These are phyloP conservation scores for Aspergillus brunneoviolaceus DNA, from an alignment of 2,329 filamentous ascomycete genomes.

Conservation along the genomic window DNA sequence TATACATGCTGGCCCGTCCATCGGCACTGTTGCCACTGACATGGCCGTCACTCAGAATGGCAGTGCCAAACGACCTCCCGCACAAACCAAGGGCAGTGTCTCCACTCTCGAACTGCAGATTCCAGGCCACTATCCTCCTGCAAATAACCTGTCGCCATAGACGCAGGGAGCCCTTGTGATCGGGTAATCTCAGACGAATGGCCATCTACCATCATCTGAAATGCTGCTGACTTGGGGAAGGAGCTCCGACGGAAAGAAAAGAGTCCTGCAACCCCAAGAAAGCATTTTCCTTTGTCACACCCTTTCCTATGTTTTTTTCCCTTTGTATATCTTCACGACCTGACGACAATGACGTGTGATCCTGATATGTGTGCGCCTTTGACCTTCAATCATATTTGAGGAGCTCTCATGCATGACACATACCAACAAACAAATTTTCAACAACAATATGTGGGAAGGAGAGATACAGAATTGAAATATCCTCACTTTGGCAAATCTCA, in stretches of 20 bases:
- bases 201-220: background rate
- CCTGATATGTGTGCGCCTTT: background rate
- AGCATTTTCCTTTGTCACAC: background rate
- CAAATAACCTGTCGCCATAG: conserved; percentile 31
- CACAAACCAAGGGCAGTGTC: conserved; percentile 29
- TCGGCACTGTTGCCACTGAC: conserved; percentile 8
- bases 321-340: background rate
- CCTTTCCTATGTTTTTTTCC: background rate
- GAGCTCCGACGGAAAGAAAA: no score
- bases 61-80: conserved; percentile 14
- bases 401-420: background rate
- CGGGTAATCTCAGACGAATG: background rate
- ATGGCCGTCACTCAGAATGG: conserved; percentile 1
- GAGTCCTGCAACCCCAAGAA: background rate
- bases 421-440: background rate
- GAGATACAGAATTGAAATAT: background rate
- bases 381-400: background rate
- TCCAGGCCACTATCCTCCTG: conserved; percentile 36
- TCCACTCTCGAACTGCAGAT: conserved; percentile 36
- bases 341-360: background rate
- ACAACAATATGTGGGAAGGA: background rate
- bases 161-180: background rate
- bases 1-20: background rate
- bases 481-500: background rate
- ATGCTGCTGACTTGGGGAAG: background rate